A percentile compares a stretch with the other conserved stretches of the same genome.
phyloP scores from a whole-genome alignment of 768 basidiomycete species.

The Gautieria morchelliformis region DNA sequence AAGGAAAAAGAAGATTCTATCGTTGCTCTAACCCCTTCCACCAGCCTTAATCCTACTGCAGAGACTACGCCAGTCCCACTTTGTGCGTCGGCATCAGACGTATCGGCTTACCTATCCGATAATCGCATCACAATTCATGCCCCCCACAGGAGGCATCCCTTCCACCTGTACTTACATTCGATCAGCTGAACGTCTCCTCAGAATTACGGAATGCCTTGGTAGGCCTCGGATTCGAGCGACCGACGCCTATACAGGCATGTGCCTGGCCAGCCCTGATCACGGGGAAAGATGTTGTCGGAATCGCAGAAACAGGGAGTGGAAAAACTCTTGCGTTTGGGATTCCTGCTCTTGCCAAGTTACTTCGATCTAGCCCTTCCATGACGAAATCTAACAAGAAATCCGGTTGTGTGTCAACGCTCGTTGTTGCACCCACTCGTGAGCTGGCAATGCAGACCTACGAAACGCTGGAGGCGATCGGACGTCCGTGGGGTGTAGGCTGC shows the following conservation, averaged over 20 bases:
- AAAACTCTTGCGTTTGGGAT: constrained; percentile 96
- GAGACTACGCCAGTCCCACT: constrained; percentile 14
- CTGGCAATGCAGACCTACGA: constrained; percentile 93
- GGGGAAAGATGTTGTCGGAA: constrained; percentile 84
- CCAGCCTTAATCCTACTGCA: constrained; percentile 13
- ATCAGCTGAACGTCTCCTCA: constrained; percentile 57
- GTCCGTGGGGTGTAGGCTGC: constrained; percentile 63
- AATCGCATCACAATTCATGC: constrained; percentile 68
- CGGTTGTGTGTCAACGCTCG: constrained; percentile 47
- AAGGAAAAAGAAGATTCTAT: constrained; percentile 11
- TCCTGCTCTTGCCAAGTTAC: constrained; percentile 69
- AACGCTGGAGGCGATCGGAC: constrained; percentile 63
- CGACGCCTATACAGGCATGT: constrained; percentile 93
- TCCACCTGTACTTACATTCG: constrained; percentile 66
- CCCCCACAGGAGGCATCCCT: constrained; percentile 35
- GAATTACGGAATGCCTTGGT: constrained; percentile 52
- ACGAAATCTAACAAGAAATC: constrained; percentile 16
- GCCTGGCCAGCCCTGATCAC: constrained; percentile 84
- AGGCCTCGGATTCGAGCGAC: constrained; percentile 57
- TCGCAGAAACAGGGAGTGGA: constrained; percentile 95
- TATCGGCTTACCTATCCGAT: constrained; percentile 50
- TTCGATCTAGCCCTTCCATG: constrained; percentile 26
- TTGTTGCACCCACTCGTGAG: constrained; percentile 93
- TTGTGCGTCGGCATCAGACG: constrained; percentile 16
- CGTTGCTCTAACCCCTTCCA: constrained; percentile 9